Evolutionary conservation across 1,139 yeast species (phyloP), one percentile per base, ranked within the genome.

Genomic region (Pneumocystis sp.): DNA sequence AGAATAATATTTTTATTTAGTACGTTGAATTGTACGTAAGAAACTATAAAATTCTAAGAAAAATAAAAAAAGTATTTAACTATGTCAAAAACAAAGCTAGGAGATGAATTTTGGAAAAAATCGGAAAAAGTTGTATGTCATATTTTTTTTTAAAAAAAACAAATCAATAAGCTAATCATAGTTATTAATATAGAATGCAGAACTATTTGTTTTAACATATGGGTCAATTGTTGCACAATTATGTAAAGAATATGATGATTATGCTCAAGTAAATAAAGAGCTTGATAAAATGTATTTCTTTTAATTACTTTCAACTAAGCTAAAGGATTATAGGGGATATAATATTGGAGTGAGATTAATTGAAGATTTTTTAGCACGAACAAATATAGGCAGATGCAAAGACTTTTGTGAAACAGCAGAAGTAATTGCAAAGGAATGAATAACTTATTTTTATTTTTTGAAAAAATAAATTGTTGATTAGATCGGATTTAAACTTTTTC

Each of bases 191-290:
- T 66, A 82, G 86, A 91, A 91, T 74, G 87, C 96, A 2, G 99
- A 95, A 76, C 80, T 93, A 64, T 88, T 93, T 76, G 89, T 96
- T 25, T 78, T 93, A 67, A 91, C 97, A 0, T 93, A 93, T 73
- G 99, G 99, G 15, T 86, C 96, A 1, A 83, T 95, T 61, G 98
- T 93, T 63, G 84, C 96, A n/a, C 97, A 93, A 73, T 78, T 93
- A 65, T 90, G 96, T 73, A 83, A 85, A 67, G 98, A 93, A 73
- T 85, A 83, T 74, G 82, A 84, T 70, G 88, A 91, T 74, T 91
- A 89, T 74, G 75, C 74, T 15, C 85, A 85, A 71, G 96, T 95
- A 65, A 93, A 95, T 74, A 80, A 80, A 65, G 95, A 91, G 73
- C 79, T 95, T 63, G 96, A 86, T 71, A 83, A 83, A 69, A 93